Evolutionary conservation across 2,329 filamentous ascomycete species (phyloP).

Genomic region (Ophiostoma montium): DNA sequence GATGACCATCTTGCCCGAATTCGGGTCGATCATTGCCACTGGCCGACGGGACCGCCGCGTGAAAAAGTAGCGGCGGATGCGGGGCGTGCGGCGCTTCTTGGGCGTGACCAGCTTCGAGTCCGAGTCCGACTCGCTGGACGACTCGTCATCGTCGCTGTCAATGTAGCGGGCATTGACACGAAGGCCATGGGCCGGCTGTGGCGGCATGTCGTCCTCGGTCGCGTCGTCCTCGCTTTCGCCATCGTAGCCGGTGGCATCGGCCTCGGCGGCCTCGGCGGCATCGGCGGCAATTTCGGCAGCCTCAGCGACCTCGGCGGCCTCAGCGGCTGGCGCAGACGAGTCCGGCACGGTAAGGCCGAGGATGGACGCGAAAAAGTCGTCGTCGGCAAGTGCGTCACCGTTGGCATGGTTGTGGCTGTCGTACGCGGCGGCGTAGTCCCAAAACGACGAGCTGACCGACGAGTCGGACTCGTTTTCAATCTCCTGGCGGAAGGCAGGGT

Average conservation of each 20-base stretch:
- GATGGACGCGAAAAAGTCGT: slow-evolving; percentile 14
- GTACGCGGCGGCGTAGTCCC: slow-evolving; percentile 44
- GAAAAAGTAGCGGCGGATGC: slow-evolving; percentile 39
- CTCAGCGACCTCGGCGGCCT: neutral
- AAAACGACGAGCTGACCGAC: slow-evolving; percentile 44
- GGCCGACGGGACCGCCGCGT: slow-evolving; percentile 41
- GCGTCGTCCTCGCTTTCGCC: slow-evolving; percentile 43
- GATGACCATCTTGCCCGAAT: slow-evolving; percentile 48
- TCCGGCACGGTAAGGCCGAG: neutral
- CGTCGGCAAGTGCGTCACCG: slow-evolving; percentile 15
- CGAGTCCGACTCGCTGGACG: slow-evolving; percentile 40
- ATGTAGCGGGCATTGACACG: slow-evolving; percentile 24
- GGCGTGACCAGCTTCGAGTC: slow-evolving; percentile 31
- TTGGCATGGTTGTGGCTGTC: neutral
- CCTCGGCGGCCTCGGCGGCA: neutral
- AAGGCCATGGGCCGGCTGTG: slow-evolving; percentile 32
- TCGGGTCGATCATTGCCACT: slow-evolving; percentile 42
- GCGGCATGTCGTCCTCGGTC: slow-evolving; percentile 41
- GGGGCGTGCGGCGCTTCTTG: slow-evolving; percentile 35
- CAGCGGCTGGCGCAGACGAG: slow-evolving; percentile 9
- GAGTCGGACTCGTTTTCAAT: slow-evolving; percentile 54
- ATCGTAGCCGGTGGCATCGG: neutral
- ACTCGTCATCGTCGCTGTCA: slow-evolving; percentile 29
- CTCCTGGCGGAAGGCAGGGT: slow-evolving; percentile 57
- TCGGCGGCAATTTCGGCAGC: too few relatives aligned